Conservation (phyloP, 139 green algal genomes). For the Micractinium conductrix region DNA sequence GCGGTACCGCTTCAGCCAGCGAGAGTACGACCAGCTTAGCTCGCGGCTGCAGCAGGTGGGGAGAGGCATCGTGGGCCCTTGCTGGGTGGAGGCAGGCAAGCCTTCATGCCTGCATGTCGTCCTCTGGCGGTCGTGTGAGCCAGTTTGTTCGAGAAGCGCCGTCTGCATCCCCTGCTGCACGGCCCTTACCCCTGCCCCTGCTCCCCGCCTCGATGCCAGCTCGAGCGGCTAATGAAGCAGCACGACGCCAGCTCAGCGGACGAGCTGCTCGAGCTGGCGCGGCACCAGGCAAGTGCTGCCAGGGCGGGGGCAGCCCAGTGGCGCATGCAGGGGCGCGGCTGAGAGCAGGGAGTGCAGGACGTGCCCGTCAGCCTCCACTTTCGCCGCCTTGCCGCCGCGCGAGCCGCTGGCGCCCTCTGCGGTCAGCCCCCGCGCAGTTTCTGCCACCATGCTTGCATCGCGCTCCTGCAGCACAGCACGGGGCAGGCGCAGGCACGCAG, state of each 20-base stretch:
- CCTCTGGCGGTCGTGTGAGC: too few relatives aligned
- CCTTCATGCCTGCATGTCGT: neutral
- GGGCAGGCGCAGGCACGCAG: too few relatives aligned
- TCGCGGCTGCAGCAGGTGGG: slow-evolving; percentile 41
- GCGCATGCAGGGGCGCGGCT: neutral
- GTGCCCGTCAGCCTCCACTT: too few relatives aligned
- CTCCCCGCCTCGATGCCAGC: neutral
- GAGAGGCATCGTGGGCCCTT: neutral
- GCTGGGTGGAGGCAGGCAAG: neutral
- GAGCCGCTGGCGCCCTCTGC: neutral
- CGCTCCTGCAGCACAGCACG: slow-evolving; percentile 22
- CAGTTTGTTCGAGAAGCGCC: too few relatives aligned
- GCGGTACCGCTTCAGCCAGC: slow-evolving; percentile 51
- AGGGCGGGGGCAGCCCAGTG: too few relatives aligned
- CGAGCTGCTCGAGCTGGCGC: slow-evolving; percentile 60
- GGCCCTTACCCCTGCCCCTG: too few relatives aligned
- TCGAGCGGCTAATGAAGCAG: slow-evolving; percentile 58
- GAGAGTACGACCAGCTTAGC: slow-evolving; percentile 54
- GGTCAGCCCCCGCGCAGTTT: neutral
- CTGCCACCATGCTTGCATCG: neutral
- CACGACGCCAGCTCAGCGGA: slow-evolving; percentile 49
- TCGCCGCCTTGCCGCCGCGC: neutral
- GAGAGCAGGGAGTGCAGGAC: too few relatives aligned
- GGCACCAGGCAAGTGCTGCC: neutral
- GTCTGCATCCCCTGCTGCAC: too few relatives aligned